phyloP scores from a whole-genome alignment of 345 rosid species.

The Clausena lansium region DNA sequence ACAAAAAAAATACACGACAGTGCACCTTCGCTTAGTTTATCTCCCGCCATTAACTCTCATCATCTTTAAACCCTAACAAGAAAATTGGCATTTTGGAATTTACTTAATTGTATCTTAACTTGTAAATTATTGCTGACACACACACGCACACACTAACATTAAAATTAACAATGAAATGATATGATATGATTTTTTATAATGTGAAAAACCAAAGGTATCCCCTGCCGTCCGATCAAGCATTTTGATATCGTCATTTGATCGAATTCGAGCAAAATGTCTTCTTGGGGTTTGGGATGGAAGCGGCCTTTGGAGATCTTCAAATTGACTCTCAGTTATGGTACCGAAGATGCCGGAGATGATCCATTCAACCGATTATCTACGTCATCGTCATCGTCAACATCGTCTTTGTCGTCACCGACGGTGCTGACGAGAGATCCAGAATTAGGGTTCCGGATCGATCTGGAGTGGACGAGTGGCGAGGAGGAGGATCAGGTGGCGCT shows the following conservation, averaged over 20 bases:
- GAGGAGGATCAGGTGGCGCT: slow-evolving; percentile 93
- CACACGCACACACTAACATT: too few species aligned
- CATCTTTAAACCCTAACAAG: neutral
- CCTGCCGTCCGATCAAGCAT: slow-evolving; percentile 24
- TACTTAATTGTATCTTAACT: neutral
- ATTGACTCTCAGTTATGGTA: slow-evolving; percentile 65
- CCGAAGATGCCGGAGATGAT: slow-evolving; percentile 59
- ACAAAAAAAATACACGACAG: neutral
- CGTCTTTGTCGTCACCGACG: slow-evolving; percentile 25
- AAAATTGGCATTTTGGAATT: neutral
- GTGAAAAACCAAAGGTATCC: neutral
- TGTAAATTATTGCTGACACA: neutral
- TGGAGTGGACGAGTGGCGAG: slow-evolving; percentile 91
- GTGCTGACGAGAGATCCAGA: slow-evolving; percentile 47
- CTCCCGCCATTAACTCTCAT: slow-evolving; percentile 13
- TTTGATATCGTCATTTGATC: neutral
- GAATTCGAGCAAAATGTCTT: slow-evolving; percentile 58
- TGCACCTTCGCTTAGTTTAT: neutral
- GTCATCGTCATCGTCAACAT: slow-evolving; percentile 18
- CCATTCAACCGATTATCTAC: slow-evolving; percentile 37
- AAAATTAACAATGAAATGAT: too few species aligned
- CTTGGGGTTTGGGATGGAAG: slow-evolving; percentile 99
- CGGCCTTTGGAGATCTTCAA: slow-evolving; percentile 83
- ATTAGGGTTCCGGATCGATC: slow-evolving; percentile 62
- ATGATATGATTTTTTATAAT: neutral